Evolutionary conservation across 2,329 filamentous ascomycete species (phyloP), one percentile per base, ranked within the genome.

Genomic region (Paraphoma sp.): DNA sequence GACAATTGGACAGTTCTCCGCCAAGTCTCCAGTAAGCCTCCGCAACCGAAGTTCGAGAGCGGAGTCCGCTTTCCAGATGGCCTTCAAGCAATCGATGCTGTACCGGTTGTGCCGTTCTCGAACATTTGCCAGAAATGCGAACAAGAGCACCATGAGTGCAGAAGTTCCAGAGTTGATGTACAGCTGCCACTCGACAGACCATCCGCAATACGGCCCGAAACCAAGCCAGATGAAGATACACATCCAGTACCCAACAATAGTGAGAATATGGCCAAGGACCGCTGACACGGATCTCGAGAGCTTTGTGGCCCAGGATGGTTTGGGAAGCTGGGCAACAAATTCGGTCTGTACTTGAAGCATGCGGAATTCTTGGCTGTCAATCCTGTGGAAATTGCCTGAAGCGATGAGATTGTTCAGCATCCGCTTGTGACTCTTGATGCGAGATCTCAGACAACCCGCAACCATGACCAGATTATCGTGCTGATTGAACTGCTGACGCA

Each of bases 381-480:
- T 45, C 42, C 23, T 28, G 18, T 11, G 17, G 12, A 45, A n/a
- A 7, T 47, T 16, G n/a, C 47, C 33, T 14, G 29, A 28, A 11
- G 31, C 47, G 16, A 55, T 40, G 18, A 55, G 53, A 6, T 33
- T 6, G 3, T 18, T 10, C 10, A 55, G 18, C 53, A 55, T 55
- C 3, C 53, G 31, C 18, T 47, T 55, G 14, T 55, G 53, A 23
- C 47, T 55, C 6, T 31, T 55, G 17, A 47, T 44, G 9, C 53
- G 47, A n/a, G 53, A 55, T 28, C 53, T 31, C 12, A 55, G 12
- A 28, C 42, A 51, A 4, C 31, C 47, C 16, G 53, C 48, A 17
- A 55, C 53, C 31, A 55, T 51, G 36, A 55, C 31, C n/a, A 55
- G 6, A 17, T 50, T 51, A 42, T 55, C 53, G 28, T 55, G 53